Conservation (phyloP, 2,329 filamentous ascomycete species). For the Didymella sp. region DNA sequence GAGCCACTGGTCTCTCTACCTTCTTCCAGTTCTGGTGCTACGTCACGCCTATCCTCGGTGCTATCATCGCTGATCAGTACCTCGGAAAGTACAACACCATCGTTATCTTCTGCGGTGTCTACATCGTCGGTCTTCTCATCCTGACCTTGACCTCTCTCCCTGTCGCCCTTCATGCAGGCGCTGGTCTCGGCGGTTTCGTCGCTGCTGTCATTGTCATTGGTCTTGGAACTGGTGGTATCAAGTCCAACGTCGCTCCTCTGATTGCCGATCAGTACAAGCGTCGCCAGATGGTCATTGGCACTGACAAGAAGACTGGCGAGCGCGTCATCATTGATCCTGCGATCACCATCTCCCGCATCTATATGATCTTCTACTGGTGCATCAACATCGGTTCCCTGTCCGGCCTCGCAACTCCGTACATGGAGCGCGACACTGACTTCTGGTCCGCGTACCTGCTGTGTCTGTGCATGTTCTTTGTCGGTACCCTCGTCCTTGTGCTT, state of each 20-base stretch:
- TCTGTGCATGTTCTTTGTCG: conserved; percentile 70
- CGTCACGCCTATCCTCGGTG: conserved; percentile 55
- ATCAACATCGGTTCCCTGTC: conserved; percentile 77
- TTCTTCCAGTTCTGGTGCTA: conserved; percentile 56
- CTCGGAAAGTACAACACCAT: conserved; percentile 76
- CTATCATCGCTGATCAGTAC: conserved; percentile 70
- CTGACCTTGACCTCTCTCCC: conserved; percentile 72
- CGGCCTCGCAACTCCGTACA: conserved; percentile 71
- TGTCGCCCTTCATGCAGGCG: conserved; percentile 65
- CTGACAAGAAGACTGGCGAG: conserved; percentile 54
- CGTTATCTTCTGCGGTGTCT: conserved; percentile 68
- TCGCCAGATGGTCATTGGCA: conserved; percentile 52
- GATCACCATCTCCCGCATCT: conserved; percentile 58
- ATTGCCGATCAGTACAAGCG: conserved; percentile 59
- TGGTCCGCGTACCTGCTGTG: conserved; percentile 71
- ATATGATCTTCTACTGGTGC: conserved; percentile 72
- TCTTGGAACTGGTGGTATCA: conserved; percentile 80
- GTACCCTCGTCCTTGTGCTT: conserved; percentile 60
- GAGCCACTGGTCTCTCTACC: conserved; percentile 54
- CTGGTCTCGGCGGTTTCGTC: conserved; percentile 69
- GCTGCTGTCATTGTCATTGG: conserved; percentile 70
- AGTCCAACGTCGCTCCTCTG: conserved; percentile 71
- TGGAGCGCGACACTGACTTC: conserved; percentile 74
- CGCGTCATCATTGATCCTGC: conserved; percentile 56
- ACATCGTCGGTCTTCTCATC: conserved; percentile 71